phyloP scores from a whole-genome alignment of 2,329 filamentous ascomycete genomes.

The Trichoderma sp. region DNA sequence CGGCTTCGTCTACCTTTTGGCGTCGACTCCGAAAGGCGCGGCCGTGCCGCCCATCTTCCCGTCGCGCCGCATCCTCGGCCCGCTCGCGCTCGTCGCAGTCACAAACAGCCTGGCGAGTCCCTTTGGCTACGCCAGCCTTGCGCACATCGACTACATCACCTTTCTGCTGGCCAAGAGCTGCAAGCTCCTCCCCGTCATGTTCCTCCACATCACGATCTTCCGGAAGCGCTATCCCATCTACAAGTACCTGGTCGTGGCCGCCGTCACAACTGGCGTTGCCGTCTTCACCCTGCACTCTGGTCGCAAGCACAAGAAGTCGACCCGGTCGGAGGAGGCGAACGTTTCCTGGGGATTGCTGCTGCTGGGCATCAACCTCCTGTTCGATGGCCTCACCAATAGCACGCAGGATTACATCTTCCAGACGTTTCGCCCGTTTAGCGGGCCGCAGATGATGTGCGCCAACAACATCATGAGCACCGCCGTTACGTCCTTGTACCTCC shows the following conservation, averaged over 20 bases:
- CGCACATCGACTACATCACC: conserved; percentile 96
- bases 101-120: conserved; percentile 89
- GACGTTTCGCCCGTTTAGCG: conserved; percentile 74
- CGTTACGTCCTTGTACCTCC: conserved; percentile 72
- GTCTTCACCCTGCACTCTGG: conserved; percentile 88
- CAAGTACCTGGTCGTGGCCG: conserved; percentile 90
- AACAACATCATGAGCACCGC: conserved; percentile 85
- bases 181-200: conserved; percentile 98
- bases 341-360: conserved; percentile 77
- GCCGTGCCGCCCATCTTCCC: conserved; percentile 69
- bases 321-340: conserved; percentile 50
- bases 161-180: conserved; percentile 97
- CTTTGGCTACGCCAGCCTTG: conserved; percentile 88
- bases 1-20: conserved; percentile 74
- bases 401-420: conserved; percentile 94
- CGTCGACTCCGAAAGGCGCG: conserved; percentile 50
- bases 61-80: conserved; percentile 66
- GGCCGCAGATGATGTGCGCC: conserved; percentile 99
- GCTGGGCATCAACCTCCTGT: conserved; percentile 83
- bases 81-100: conserved; percentile 79
- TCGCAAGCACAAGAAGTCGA: conserved; percentile 49
- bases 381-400: conserved; percentile 93
- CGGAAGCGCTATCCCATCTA: conserved; percentile 85
- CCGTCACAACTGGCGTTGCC: conserved; percentile 88
- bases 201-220: conserved; percentile 90